phyloP scores from a whole-genome alignment of 2,329 filamentous ascomycete species.

The Cladosporium sp. region DNA sequence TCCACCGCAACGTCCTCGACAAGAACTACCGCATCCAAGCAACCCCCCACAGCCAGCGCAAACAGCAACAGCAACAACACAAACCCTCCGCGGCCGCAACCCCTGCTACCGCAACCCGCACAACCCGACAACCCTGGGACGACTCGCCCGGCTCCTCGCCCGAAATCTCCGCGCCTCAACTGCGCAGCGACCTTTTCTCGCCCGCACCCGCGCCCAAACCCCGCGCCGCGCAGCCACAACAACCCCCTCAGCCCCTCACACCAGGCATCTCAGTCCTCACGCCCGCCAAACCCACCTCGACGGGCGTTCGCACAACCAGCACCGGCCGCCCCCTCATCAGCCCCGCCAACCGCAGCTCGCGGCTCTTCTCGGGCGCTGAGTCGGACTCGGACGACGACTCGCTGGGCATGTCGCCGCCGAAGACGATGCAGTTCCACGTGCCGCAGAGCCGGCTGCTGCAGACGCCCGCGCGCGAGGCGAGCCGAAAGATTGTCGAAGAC shows the following conservation, averaged over 20 bases:
- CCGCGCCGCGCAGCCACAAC: neutral
- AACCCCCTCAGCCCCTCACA: conserved; percentile 49
- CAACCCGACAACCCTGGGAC: conserved; percentile 29
- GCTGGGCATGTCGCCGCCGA: conserved; percentile 66
- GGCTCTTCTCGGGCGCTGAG: conserved; percentile 16
- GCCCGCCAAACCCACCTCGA: conserved; percentile 40
- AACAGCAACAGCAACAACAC: conserved; percentile 16
- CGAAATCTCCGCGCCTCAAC: conserved; percentile 70
- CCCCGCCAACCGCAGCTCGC: neutral
- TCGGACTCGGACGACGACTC: conserved; percentile 52
- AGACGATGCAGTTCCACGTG: conserved; percentile 82
- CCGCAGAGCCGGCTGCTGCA: conserved; percentile 71
- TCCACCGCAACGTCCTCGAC: conserved; percentile 79
- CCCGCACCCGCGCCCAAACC: conserved; percentile 16
- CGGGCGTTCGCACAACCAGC: conserved; percentile 23
- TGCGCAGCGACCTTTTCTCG: conserved; percentile 75
- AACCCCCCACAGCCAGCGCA: conserved; percentile 60
- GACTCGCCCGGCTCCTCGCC: conserved; percentile 50
- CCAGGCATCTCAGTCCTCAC: conserved; percentile 81
- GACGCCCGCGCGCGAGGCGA: conserved; percentile 76
- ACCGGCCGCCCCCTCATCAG: conserved; percentile 30
- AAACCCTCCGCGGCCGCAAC: conserved; percentile 12
- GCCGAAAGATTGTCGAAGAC: conserved; percentile 73
- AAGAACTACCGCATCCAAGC: conserved; percentile 93
- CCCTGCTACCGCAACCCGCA: conserved; percentile 33